phyloP scores from a whole-genome alignment of 768 basidiomycete genomes.

The Pleurotus citrinopileatus region DNA sequence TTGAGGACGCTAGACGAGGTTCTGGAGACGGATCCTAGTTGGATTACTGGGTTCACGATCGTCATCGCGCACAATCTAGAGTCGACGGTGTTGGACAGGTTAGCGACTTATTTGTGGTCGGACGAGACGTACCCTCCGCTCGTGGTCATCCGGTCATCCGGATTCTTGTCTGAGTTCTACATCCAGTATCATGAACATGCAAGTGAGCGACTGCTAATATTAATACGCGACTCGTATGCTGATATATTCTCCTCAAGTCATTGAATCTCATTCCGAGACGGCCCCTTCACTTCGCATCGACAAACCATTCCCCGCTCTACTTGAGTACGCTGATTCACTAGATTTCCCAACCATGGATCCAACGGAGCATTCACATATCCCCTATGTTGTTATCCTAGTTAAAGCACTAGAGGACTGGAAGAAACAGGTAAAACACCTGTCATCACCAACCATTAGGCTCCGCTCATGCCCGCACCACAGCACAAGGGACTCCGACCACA shows the following conservation, averaged over 20 bases:
- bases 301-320: constrained; percentile 81
- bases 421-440: constrained; percentile 46
- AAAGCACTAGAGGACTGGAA: constrained; percentile 85
- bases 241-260: constrained; percentile 45
- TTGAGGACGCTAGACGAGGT: constrained; percentile 53
- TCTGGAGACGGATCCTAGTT: constrained; percentile 51
- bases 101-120: constrained; percentile 69
- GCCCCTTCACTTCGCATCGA: constrained; percentile 80
- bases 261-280: constrained; percentile 84
- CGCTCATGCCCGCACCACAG: constrained; percentile 28
- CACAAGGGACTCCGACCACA: constrained; percentile 64
- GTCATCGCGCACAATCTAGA: constrained; percentile 85
- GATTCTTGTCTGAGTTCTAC: constrained; percentile 86
- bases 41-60: constrained; percentile 65
- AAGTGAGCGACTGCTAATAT: constrained; percentile 42
- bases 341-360: constrained; percentile 81
- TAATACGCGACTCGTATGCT: constrained; percentile 5
- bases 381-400: constrained; percentile 87
- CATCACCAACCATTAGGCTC: background rate
- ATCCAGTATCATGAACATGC: constrained; percentile 89
- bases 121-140: constrained; percentile 60
- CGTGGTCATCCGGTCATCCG: constrained; percentile 78
- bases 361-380: constrained; percentile 87
- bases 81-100: constrained; percentile 46
- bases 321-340: constrained; percentile 63